Conservation (phyloP, 2,329 filamentous ascomycete species). For the Chrysosporium queenslandicum region DNA sequence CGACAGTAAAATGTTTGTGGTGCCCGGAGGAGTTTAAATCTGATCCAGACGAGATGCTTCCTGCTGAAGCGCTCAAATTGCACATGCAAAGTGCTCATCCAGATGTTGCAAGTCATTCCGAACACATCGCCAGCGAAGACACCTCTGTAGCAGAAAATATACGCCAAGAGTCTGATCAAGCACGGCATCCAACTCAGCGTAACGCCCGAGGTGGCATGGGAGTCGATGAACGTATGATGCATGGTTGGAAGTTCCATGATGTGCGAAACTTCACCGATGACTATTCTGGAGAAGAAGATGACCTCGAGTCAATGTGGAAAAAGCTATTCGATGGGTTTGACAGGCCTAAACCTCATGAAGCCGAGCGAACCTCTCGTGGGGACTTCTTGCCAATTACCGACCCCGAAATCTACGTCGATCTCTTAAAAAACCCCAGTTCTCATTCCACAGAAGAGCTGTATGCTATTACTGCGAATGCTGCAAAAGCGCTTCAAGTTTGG, state of each 20-base stretch:
- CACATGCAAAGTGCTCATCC: conserved; percentile 30
- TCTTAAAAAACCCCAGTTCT: conserved; percentile 29
- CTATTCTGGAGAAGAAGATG: conserved; percentile 26
- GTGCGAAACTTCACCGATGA: conserved; percentile 26
- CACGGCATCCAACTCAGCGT: neutral
- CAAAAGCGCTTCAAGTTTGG: conserved; percentile 43
- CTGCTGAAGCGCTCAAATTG: conserved; percentile 25
- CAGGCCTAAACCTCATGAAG: conserved; percentile 30
- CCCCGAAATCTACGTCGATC: conserved; percentile 29
- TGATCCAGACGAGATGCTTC: conserved; percentile 21
- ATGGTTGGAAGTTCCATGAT: conserved; percentile 33
- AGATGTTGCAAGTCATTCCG: conserved; percentile 20
- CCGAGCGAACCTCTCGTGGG: conserved; percentile 23
- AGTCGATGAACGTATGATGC: conserved; percentile 27
- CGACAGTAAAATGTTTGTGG: conserved; percentile 27
- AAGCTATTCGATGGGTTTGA: conserved; percentile 25
- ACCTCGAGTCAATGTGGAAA: conserved; percentile 28
- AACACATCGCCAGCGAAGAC: conserved; percentile 11
- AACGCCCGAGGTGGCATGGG: neutral
- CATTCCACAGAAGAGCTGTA: conserved; percentile 47
- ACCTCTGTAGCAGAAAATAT: conserved; percentile 7
- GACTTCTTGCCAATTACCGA: conserved; percentile 31
- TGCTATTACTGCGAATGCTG: conserved; percentile 45
- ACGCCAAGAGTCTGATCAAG: conserved; percentile 10
- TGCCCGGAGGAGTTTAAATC: conserved; percentile 29